Percentiles rank a stretch among this genome's conserved stretches.
These are phyloP conservation scores for Pseudocercospora eumusae DNA, from an alignment of 2,329 filamentous ascomycete species.

Conservation along the genomic window DNA sequence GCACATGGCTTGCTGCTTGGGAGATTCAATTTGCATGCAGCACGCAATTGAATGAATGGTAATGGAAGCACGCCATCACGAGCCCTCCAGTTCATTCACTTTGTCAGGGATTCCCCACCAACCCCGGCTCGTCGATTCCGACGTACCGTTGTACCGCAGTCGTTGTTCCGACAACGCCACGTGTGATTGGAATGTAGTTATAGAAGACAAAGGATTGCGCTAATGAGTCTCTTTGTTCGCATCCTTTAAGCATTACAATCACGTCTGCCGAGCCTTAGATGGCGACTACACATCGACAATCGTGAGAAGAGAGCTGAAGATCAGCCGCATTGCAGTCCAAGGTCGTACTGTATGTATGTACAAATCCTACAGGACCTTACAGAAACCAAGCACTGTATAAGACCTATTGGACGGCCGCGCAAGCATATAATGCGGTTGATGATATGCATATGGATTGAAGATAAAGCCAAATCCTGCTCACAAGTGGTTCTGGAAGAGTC, in stretches of 20 bases:
- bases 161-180: slow-evolving; percentile 4
- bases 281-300: not conserved
- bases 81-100: not conserved
- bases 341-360: too few relatives aligned
- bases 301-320: not conserved
- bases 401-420: too few relatives aligned
- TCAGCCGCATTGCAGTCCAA: too few relatives aligned
- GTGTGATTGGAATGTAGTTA: not conserved
- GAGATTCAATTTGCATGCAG: slow-evolving; percentile 1
- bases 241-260: not conserved
- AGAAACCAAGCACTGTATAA: too few relatives aligned
- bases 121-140: not conserved
- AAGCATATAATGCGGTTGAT: not conserved
- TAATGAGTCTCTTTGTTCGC: not conserved
- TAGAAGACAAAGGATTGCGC: not conserved
- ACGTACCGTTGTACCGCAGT: slow-evolving; percentile 4
- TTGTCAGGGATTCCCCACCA: slow-evolving; percentile 1
- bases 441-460: not conserved
- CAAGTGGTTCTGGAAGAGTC: not conserved
- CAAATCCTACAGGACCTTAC: too few relatives aligned
- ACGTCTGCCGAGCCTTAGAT: not conserved
- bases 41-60: too few relatives aligned
- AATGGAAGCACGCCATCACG: slow-evolving; percentile 2
- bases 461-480: slow-evolving; percentile 3
- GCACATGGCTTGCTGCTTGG: slow-evolving; percentile 5